Evolutionary conservation across 495 filamentous ascomycete species (phyloP).

Genomic region (Oleoguttula mirabilis): DNA sequence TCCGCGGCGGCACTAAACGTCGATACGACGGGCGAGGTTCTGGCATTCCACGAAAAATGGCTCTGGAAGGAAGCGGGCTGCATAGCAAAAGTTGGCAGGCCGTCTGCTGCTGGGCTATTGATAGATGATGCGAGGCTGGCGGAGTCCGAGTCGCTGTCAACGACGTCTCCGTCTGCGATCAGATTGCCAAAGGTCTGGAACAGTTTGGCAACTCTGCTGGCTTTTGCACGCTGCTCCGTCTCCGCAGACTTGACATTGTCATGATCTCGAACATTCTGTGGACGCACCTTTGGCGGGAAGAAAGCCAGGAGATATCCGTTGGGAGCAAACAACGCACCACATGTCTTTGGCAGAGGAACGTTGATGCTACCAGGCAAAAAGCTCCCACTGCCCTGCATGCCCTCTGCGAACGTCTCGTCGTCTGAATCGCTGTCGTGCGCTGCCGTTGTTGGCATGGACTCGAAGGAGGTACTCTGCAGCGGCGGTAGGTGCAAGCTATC

Average conservation of each 20-base stretch:
- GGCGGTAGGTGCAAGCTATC: constrained; percentile 4
- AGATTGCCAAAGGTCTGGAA: constrained; percentile 88
- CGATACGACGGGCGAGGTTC: constrained; percentile 33
- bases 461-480: constrained; percentile 8
- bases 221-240: constrained; percentile 47
- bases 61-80: constrained; percentile 6
- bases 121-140: constrained; percentile 29
- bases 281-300: constrained; percentile 11
- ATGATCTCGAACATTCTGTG: neutral
- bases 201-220: constrained; percentile 48
- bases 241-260: constrained; percentile 11
- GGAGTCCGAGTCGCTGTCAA: constrained; percentile 38
- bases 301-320: constrained; percentile 21
- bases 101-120: constrained; percentile 21
- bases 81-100: constrained; percentile 31
- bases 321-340: constrained; percentile 20
- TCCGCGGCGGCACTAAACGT: constrained; percentile 27
- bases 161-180: constrained; percentile 25
- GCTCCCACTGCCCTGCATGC: constrained; percentile 3
- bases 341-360: constrained; percentile 21
- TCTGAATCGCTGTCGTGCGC: constrained; percentile 15
- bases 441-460: constrained; percentile 1
- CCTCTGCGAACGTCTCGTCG: constrained; percentile 10
- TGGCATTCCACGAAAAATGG: constrained; percentile 28
- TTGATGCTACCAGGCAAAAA: constrained; percentile 19